These are phyloP conservation scores for Citrus trifoliata DNA, from an alignment of 345 rosid species.

Conservation along the genomic window DNA sequence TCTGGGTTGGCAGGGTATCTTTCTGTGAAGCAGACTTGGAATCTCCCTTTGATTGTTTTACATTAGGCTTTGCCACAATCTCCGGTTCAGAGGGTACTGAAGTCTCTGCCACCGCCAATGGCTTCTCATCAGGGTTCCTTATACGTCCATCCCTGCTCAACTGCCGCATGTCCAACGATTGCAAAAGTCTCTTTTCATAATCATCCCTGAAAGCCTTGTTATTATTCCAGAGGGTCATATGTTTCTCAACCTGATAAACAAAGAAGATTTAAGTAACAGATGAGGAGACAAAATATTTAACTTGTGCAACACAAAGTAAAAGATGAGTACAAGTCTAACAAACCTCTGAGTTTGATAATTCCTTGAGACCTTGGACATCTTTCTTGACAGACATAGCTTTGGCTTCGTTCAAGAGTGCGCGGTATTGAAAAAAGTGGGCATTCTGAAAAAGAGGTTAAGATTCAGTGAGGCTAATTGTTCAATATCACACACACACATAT, in stretches of 20 bases:
- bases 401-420: conserved; percentile 48
- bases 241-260: conserved; percentile 61
- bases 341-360: conserved; percentile 51
- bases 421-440: conserved; percentile 38
- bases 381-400: conserved; percentile 59
- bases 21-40: conserved; percentile 41
- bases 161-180: conserved; percentile 59
- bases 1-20: conserved; percentile 32
- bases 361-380: conserved; percentile 54
- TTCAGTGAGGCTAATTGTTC: not conserved
- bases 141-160: conserved; percentile 71
- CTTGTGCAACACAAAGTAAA: not conserved
- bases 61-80: conserved; percentile 41
- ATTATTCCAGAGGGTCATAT: conserved; percentile 67
- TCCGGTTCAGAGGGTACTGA: conserved; percentile 31
- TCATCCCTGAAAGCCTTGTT: conserved; percentile 79
- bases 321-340: conserved; percentile 14
- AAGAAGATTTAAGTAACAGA: conserved; percentile 11
- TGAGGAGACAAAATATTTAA: conserved; percentile 12
- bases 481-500: not conserved
- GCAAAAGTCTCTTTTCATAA: conserved; percentile 64
- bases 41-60: conserved; percentile 62
- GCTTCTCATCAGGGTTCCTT: conserved; percentile 61
- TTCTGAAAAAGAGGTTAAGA: conserved; percentile 42
- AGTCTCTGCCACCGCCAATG: conserved; percentile 42